Evolutionary conservation across 176 grass and related monocot species (phyloP).

Genomic region (Ampelocalamus luodianensis): DNA sequence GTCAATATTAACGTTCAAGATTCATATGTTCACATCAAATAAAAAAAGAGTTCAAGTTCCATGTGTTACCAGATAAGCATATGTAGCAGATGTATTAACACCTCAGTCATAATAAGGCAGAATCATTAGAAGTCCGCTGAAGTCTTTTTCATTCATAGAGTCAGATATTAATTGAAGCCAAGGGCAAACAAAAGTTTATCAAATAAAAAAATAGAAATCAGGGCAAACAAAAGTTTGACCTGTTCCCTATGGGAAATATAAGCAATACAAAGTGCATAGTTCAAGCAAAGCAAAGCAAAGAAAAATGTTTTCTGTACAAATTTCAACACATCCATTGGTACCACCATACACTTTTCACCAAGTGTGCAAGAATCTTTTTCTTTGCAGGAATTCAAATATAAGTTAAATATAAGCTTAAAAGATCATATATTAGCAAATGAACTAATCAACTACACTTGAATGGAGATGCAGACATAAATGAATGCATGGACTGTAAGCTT

Average conservation of each 20-base stretch:
- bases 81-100: background rate
- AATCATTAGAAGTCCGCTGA: background rate
- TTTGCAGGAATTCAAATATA: background rate
- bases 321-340: slow-evolving; percentile 12
- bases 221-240: background rate
- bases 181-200: background rate
- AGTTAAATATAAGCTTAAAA: background rate
- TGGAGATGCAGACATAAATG: slow-evolving; percentile 7
- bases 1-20: background rate
- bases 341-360: slow-evolving; percentile 10
- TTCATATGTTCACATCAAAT: background rate
- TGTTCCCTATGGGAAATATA: background rate
- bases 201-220: slow-evolving; percentile 14
- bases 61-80: background rate
- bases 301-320: background rate
- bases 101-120: background rate
- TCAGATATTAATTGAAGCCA: background rate
- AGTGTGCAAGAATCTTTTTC: background rate
- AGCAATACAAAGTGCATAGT: background rate
- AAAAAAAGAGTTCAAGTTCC: slow-evolving; percentile 14
- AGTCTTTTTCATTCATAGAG: background rate
- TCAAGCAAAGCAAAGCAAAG: background rate
- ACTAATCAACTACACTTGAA: background rate
- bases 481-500: slow-evolving; percentile 4
- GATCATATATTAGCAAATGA: slow-evolving; percentile 1